Evolutionary conservation across 2,329 filamentous ascomycete species (phyloP).

Genomic region (Ceratocystiopsis sp.): DNA sequence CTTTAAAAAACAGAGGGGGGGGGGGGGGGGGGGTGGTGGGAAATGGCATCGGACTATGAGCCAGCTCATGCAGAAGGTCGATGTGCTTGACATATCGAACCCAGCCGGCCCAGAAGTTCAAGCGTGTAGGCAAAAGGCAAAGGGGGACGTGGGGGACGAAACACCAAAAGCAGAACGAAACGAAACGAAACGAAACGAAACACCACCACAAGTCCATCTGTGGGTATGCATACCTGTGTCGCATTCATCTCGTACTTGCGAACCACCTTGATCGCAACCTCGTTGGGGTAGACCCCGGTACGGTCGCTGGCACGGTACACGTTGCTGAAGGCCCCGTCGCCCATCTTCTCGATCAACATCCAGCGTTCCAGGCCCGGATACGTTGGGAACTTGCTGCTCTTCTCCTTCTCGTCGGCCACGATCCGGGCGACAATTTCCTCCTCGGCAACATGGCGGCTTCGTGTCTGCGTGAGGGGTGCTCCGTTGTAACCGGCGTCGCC

Average conservation of each 20-base stretch:
- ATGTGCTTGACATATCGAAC: too few relatives aligned
- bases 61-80: too few relatives aligned
- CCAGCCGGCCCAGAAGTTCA: too few relatives aligned
- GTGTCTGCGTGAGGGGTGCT: too few relatives aligned
- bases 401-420: constrained; percentile 81
- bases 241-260: constrained; percentile 98
- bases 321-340: constrained; percentile 96
- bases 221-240: constrained; percentile 60
- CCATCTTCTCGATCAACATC: constrained; percentile 90
- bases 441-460: constrained; percentile 32
- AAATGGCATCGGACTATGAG: background rate
- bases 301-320: constrained; percentile 78
- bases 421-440: constrained; percentile 67
- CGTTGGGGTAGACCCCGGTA: constrained; percentile 45
- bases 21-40: background rate
- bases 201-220: background rate
- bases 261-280: constrained; percentile 96
- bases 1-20: constrained; percentile 13
- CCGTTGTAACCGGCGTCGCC: constrained; percentile 20
- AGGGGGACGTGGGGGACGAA: constrained; percentile 1
- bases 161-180: background rate
- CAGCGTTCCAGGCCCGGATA: constrained; percentile 79
- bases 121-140: background rate
- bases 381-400: constrained; percentile 65
- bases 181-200: background rate